Evolutionary conservation across 164 flowering plant genomes (phyloP).

Genomic region (Magnolia kwangsiensis): DNA sequence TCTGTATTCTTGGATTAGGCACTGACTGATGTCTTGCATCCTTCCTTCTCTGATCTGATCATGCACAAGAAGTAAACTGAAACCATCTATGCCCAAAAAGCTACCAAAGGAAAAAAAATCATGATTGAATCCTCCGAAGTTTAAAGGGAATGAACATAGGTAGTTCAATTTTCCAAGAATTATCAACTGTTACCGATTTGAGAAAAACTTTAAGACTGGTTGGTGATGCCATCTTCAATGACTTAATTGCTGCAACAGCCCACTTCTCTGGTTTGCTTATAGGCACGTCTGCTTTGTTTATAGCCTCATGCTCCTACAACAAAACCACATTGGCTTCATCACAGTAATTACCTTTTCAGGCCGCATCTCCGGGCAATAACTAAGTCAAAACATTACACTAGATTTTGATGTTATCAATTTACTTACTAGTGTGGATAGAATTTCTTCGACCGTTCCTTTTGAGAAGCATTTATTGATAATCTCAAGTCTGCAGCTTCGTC

Average conservation of each 20-base stretch:
- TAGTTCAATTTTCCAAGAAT: not conserved
- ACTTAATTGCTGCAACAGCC: conserved; percentile 39
- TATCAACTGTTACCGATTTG: conserved; percentile 45
- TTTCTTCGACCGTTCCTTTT: conserved; percentile 26
- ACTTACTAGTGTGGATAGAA: conserved; percentile 47
- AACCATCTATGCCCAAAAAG: not conserved
- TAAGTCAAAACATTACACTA: no score
- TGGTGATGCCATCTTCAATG: conserved; percentile 73
- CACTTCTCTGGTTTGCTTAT: conserved; percentile 23
- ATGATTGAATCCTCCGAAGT: not conserved
- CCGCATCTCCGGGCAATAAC: not conserved
- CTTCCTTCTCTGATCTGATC: conserved; percentile 84
- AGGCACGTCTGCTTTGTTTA: conserved; percentile 17
- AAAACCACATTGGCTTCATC: not conserved
- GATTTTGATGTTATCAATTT: not conserved
- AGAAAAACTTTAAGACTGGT: conserved; percentile 69
- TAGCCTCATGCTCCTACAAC: conserved; percentile 48
- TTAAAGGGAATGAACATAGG: not conserved
- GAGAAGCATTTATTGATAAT: conserved; percentile 44
- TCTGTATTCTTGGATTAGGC: conserved; percentile 75
- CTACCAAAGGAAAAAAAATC: not conserved
- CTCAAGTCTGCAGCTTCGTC: conserved; percentile 32
- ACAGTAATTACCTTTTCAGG: not conserved
- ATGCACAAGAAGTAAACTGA: no score
- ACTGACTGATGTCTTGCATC: conserved; percentile 72